Base-by-base conservation (phyloP, 495 filamentous ascomycete genomes). In the Daldinia decipiens region DNA sequence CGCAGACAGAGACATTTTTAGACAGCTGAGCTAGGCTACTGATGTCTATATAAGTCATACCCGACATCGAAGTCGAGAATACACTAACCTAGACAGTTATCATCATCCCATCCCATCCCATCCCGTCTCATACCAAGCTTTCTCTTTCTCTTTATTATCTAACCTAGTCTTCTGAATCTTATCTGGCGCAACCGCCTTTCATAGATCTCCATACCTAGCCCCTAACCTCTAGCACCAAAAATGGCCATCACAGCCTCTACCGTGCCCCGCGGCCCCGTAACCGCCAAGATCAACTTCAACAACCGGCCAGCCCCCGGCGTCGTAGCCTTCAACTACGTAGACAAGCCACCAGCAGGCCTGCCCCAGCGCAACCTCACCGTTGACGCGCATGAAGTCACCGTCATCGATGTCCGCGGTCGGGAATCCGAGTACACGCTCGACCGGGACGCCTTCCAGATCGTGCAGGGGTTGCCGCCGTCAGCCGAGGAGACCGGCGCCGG, bases 271-370 rank as follows among this genome's bases (percentile, higher is more conserved):
- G 93, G 93, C 54, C 83, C 90, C 74, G 87, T 92, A 39, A 83
- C 79, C 19, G 83, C 90, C 27, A 77, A 74, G 38, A 82, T 97
- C 3, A 87, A 88, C 81, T 97, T 93, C 87, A 93, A 89, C 79
- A 29, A 53, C 1, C 83, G 87, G 0, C 91, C 93, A 0, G 39
- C 84, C 13, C 89, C 93, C 76, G 87, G 87, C 78, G 82, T 85
- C 19, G 74, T 65, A 2, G 92, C 92, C 15, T 90, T 83, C 82
- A 88, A 93, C 81, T 90, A 89, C 78, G 90, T 94, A 77, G 88
- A 91, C 66, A 53, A 73, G 4, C 87, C 87, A 9, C 89, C 92
- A 0, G 79, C 80, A 5, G 91, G 88, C 62, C 69, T 85, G 43
- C 86, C 88, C 0, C 82, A 86, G 58, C 82, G 83, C 61, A 96